A percentile compares a stretch with the other conserved stretches of the same genome.
Conservation (phyloP, 2,329 filamentous ascomycete species). For the Botrytis pseudocinerea region DNA sequence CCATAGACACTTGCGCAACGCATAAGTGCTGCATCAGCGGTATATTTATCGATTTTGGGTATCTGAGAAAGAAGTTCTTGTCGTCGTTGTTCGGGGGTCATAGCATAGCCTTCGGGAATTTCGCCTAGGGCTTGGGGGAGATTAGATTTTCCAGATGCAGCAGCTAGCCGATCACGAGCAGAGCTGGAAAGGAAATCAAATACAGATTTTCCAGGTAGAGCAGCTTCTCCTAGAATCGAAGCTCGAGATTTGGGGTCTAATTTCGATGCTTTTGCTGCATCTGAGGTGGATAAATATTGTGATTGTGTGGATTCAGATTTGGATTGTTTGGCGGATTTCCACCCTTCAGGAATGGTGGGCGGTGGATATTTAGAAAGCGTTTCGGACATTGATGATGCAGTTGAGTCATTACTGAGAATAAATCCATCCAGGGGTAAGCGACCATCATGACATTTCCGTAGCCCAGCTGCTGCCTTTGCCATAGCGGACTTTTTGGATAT, state of each 20-base stretch:
- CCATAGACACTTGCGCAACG: slow-evolving; percentile 71
- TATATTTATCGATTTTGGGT: slow-evolving; percentile 65
- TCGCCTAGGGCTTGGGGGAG: slow-evolving; percentile 79
- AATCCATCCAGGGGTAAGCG: slow-evolving; percentile 80
- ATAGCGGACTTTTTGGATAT: slow-evolving; percentile 63
- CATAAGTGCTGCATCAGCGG: slow-evolving; percentile 67
- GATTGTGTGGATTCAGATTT: slow-evolving; percentile 40
- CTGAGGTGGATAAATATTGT: slow-evolving; percentile 66
- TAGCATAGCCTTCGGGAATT: slow-evolving; percentile 62
- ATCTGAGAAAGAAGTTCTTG: slow-evolving; percentile 59
- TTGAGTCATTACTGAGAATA: slow-evolving; percentile 60
- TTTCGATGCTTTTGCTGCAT: slow-evolving; percentile 74
- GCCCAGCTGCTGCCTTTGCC: slow-evolving; percentile 46
- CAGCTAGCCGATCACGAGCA: slow-evolving; percentile 73
- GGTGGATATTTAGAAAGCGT: slow-evolving; percentile 56
- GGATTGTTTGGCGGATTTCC: slow-evolving; percentile 63
- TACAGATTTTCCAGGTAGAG: slow-evolving; percentile 86
- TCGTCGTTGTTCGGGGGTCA: slow-evolving; percentile 63
- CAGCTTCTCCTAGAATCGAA: slow-evolving; percentile 75
- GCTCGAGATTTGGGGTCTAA: slow-evolving; percentile 77
- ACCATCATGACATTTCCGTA: slow-evolving; percentile 79
- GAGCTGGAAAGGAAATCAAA: slow-evolving; percentile 87
- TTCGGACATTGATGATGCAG: slow-evolving; percentile 49
- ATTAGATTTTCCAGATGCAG: slow-evolving; percentile 71
- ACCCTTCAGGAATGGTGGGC: slow-evolving; percentile 69